These are phyloP conservation scores for Nymphaea colorata DNA, from an alignment of 164 flowering plant species.

Conservation along the genomic window DNA sequence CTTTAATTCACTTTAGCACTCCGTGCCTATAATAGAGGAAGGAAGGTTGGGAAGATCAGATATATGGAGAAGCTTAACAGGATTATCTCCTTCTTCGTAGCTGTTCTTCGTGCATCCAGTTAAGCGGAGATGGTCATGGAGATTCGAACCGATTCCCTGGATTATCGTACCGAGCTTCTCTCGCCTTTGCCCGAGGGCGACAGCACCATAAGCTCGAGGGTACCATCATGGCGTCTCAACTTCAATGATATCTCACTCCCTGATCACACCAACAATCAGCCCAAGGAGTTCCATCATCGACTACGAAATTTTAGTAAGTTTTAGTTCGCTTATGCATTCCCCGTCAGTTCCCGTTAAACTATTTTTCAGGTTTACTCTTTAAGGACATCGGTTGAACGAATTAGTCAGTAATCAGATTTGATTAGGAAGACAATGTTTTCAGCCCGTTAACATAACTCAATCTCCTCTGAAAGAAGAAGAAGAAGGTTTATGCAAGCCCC, in stretches of 20 bases:
- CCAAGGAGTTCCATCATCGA: slow-evolving; percentile 1
- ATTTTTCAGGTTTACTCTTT: no score
- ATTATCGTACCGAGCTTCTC: slow-evolving; percentile 23
- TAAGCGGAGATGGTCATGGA: slow-evolving; percentile 1
- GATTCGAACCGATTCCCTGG: slow-evolving; percentile 14
- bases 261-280: slow-evolving; percentile 7
- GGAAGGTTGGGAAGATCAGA: background rate
- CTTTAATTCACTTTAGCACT: background rate
- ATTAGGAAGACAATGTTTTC: no score
- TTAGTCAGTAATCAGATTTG: no score
- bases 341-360: no score
- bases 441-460: no score
- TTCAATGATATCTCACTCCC: slow-evolving; percentile 23
- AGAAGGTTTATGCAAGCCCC: no score
- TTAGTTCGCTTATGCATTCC: background rate
- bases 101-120: background rate
- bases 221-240: slow-evolving; percentile 40
- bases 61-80: background rate
- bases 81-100: background rate
- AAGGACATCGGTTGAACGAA: no score
- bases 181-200: slow-evolving; percentile 14
- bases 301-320: slow-evolving; percentile 7
- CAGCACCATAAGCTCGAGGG: slow-evolving; percentile 9
- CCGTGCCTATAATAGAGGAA: background rate
- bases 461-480: no score